These are phyloP conservation scores for Daucus carota DNA, from an alignment of 129 eudicot species.

Conservation along the genomic window DH1_v3.0 NC_030382.2:51575001-51575500, in stretches of 20 bases:
- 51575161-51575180: slow-evolving; percentile 46
- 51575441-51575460: neutral
- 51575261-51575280: slow-evolving; percentile 51
- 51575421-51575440: neutral
- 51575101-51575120: slow-evolving; percentile 87
- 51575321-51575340: slow-evolving; percentile 44
- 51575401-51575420: neutral
- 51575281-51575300: slow-evolving; percentile 57
- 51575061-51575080: slow-evolving; percentile 37
- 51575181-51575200: slow-evolving; percentile 9
- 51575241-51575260: neutral
- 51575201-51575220: neutral
- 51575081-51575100: slow-evolving; percentile 64
- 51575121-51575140: slow-evolving; percentile 79
- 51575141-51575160: slow-evolving; percentile 81
- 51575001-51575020: neutral
- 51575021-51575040: neutral
- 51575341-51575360: neutral
- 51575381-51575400: neutral
- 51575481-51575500: neutral
- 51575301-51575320: slow-evolving; percentile 36
- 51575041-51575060: neutral
- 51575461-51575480: neutral
- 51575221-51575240: neutral
- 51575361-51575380: neutral